phyloP scores from a whole-genome alignment of 768 basidiomycete species.

The Tremella mesenterica region DNA sequence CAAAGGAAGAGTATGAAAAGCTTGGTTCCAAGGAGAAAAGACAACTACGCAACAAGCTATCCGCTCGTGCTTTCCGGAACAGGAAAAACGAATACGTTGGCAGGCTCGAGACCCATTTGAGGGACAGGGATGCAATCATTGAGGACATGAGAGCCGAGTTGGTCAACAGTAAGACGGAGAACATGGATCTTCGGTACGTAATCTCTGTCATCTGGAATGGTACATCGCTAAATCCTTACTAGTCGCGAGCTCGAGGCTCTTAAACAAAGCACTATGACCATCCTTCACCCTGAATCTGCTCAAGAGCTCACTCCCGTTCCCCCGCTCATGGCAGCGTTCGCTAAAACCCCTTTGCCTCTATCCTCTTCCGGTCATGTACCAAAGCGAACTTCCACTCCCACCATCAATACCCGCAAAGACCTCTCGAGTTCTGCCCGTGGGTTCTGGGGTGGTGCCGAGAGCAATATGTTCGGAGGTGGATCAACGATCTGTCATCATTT shows the following conservation, averaged over 20 bases:
- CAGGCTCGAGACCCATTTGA: constrained; percentile 85
- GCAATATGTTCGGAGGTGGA: constrained; percentile 50
- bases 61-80: constrained; percentile 88
- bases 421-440: constrained; percentile 39
- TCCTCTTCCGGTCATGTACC: constrained; percentile 16
- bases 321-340: constrained; percentile 17
- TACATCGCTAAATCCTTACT: constrained; percentile 16
- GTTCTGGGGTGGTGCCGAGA: constrained; percentile 65
- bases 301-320: constrained; percentile 18
- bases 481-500: constrained; percentile 78
- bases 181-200: constrained; percentile 56
- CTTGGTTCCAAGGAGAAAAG: constrained; percentile 93
- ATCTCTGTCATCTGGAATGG: constrained; percentile 2
- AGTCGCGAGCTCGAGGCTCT: constrained; percentile 45
- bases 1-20: constrained; percentile 86
- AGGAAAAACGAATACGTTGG: constrained; percentile 93
- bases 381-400: constrained; percentile 17
- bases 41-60: constrained; percentile 93
- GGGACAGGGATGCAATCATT: constrained; percentile 81
- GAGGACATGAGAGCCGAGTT: constrained; percentile 78
- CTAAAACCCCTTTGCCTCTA: constrained; percentile 11
- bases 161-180: constrained; percentile 68
- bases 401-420: constrained; percentile 46
- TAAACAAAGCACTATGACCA: constrained; percentile 42
- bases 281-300: constrained; percentile 32